phyloP scores from a whole-genome alignment of 306 rosid genomes.

The Castanea sativa region DNA sequence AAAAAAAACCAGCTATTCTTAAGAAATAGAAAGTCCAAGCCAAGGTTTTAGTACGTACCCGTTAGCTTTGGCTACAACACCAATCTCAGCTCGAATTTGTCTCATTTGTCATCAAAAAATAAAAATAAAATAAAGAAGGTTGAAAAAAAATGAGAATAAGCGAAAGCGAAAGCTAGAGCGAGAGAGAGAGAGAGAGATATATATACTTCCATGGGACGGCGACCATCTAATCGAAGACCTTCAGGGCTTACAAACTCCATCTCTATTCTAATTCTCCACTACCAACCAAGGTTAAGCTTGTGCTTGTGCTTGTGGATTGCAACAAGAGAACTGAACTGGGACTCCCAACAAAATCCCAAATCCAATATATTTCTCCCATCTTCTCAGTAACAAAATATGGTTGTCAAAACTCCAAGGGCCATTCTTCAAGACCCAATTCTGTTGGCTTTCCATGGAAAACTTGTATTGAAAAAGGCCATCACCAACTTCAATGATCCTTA shows the following conservation, averaged over 20 bases:
- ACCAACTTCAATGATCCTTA: too few species aligned
- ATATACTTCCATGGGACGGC: conserved; percentile 61
- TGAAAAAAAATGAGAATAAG: not conserved
- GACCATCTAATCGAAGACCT: conserved; percentile 92
- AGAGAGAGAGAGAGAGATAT: too few species aligned
- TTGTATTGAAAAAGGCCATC: too few species aligned
- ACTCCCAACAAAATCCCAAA: too few species aligned
- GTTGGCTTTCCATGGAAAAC: too few species aligned
- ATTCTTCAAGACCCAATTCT: too few species aligned
- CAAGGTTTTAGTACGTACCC: conserved; percentile 39
- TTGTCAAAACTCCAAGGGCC: too few species aligned
- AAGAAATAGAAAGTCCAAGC: not conserved
- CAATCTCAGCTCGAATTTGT: conserved; percentile 85
- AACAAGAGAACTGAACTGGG: too few species aligned
- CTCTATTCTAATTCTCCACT: not conserved
- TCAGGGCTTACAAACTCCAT: conserved; percentile 93
- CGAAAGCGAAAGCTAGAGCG: too few species aligned
- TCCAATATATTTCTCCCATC: too few species aligned
- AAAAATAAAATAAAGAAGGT: not conserved
- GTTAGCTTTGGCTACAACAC: conserved; percentile 80
- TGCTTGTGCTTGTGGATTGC: too few species aligned
- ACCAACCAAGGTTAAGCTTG: not conserved
- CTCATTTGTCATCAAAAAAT: conserved; percentile 53
- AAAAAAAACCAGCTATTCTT: not conserved
- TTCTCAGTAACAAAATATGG: too few species aligned